A percentile compares a stretch with the other conserved stretches of the same genome.
These are phyloP conservation scores for Panaeolus cyanescens DNA, from an alignment of 768 basidiomycete genomes.

Conservation along the genomic window DNA sequence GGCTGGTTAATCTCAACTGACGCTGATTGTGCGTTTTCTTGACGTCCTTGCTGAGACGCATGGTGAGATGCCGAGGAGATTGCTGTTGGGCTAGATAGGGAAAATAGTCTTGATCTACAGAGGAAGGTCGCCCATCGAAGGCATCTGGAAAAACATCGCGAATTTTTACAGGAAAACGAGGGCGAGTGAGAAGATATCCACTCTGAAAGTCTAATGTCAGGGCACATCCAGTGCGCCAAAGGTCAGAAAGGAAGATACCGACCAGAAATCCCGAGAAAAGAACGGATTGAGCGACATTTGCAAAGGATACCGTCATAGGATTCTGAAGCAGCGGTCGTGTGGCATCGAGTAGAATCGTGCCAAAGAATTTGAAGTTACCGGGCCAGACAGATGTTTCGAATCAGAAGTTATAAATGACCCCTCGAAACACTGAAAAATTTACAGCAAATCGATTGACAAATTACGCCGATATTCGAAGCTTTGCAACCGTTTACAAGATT, in stretches of 20 bases:
- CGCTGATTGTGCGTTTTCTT: neutral
- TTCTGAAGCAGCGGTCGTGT: neutral
- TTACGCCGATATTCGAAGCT: neutral
- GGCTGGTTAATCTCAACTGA: neutral
- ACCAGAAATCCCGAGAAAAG: neutral
- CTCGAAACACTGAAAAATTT: neutral
- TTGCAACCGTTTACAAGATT: neutral
- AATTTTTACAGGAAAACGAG: neutral
- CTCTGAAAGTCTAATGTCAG: slow-evolving; percentile 2
- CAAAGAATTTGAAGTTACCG: neutral
- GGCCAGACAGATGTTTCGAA: neutral
- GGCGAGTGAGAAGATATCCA: neutral
- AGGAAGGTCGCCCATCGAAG: neutral
- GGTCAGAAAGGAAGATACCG: neutral
- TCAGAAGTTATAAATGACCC: neutral
- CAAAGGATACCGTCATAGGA: neutral
- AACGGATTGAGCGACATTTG: neutral
- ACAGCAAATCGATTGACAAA: neutral
- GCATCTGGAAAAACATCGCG: neutral
- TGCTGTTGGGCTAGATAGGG: neutral
- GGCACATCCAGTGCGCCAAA: neutral
- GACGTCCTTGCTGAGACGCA: neutral
- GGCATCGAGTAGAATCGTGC: neutral
- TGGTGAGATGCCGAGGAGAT: slow-evolving; percentile 1
- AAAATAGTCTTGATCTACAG: neutral